Evolutionary conservation across 2,329 filamentous ascomycete genomes (phyloP), one percentile per base, ranked within the genome.

Genomic region (Exserohilum rostratum): DNA sequence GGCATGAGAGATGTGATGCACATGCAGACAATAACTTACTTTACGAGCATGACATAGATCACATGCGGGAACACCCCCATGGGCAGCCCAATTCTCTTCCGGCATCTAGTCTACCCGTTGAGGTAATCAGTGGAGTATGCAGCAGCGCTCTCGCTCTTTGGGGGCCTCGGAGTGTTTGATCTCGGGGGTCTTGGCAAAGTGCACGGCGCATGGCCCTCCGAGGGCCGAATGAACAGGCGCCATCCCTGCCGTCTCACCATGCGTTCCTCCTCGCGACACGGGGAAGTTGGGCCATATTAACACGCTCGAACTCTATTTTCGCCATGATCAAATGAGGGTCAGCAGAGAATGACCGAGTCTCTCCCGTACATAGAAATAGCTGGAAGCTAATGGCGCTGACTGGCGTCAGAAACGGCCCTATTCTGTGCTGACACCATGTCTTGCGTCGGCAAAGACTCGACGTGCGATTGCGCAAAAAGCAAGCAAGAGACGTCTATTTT

Each of bases 11-110:
- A n/a, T 22, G 4, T 9, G 11, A 30, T 37, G 40, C 20, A n/a
- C 25, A 11, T 34, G 22, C 11, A 11, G 30, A 29, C 17, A 25
- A 27, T 27, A 7, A 39, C 53, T 52, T 20, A 46, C 57, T 44
- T 60, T 60, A 18, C 57, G 53, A 29, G 67, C 57, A 61, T 72
- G 66, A 46, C 70, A 72, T 31, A 65, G 37, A 33, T 72, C 68
- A 43, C 70, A 72, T 55, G 69, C 69, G 55, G 65, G 67, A 13
- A 66, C 59, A 22, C 69, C 69, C 34, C 69, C 69, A 47, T 72
- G 69, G 1, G 63, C 59, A 38, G 62, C 58, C 69, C 69, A 72
- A 18, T 66, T 66, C 47, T 72, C 69, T 60, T 72, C 69, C 6
- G 69, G 60, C 69, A 72, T 72, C 40, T 51, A 30, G 38, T 49